Base-by-base conservation (phyloP, 73 alveolate species). In the Effrenium voratum region DNA sequence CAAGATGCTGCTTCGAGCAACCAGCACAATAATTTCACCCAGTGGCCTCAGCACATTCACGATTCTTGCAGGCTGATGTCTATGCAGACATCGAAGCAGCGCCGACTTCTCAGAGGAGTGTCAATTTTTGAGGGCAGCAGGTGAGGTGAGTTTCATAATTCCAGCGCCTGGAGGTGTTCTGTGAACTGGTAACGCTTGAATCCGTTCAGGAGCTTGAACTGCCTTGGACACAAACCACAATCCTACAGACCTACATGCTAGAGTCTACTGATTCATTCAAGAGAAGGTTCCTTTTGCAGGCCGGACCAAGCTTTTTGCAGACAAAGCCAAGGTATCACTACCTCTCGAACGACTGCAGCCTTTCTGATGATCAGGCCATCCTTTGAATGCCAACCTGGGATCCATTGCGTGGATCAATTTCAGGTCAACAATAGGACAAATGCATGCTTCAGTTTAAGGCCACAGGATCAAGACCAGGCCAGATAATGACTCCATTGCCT, bases 21-120 rank as follows among this genome's bases (percentile, higher is more conserved):
- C n/a, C n/a, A n/a, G n/a, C n/a, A n/a, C n/a, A n/a, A n/a, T n/a
- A n/a, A n/a, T n/a, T n/a, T n/a, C n/a, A n/a, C n/a, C n/a, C n/a
- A n/a, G n/a, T n/a, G n/a, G n/a, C n/a, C n/a, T n/a, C n/a, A n/a
- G n/a, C n/a, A n/a, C 63, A 12, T 52, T 52, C 63, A 8, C 63
- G 63, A 34, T 6, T 6, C 38, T 34, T 15, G 8, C 52, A 75
- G 96, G 85, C 86, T 63, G 95, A 91, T 73, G 98, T 99, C 84
- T 99, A 99, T 55, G 98, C 98, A 77, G 99, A 99, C 91, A 99
- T 99, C 72, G 99, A 99, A 93, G 99, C 99, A n/a, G 99, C 99
- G 68, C 99, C 88, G n/a, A n/a, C n/a, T n/a, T n/a, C n/a, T n/a
- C n/a, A n/a, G n/a, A n/a, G n/a, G n/a, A n/a, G n/a, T n/a, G n/a